A percentile compares a stretch with the other conserved stretches of the same genome.
phyloP scores from a whole-genome alignment of 331 rosid species.

The Pyracantha coccinea region DNA sequence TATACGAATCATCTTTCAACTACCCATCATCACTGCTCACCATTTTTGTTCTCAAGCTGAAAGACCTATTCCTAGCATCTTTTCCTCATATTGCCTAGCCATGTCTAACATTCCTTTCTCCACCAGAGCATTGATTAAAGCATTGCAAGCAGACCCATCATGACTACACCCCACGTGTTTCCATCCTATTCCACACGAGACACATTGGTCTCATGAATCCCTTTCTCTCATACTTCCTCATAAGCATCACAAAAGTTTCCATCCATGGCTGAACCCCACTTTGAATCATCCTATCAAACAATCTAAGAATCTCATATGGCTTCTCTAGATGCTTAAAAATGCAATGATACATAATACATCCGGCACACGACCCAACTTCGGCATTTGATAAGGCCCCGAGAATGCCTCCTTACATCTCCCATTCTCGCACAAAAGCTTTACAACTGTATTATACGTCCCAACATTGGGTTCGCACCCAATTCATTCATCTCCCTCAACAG shows the following conservation, averaged over 20 bases:
- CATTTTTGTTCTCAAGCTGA: constrained; percentile 56
- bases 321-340: constrained; percentile 52
- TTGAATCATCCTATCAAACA: constrained; percentile 67
- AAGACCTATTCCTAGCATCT: constrained; percentile 80
- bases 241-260: constrained; percentile 83
- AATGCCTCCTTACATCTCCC: constrained; percentile 64
- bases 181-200: constrained; percentile 69
- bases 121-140: constrained; percentile 69
- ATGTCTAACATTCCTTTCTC: constrained; percentile 66
- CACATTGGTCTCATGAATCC: constrained; percentile 83
- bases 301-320: constrained; percentile 51
- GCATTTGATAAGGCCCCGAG: constrained; percentile 45
- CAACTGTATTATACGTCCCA: constrained; percentile 59
- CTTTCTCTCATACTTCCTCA: constrained; percentile 85
- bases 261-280: constrained; percentile 58
- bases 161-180: constrained; percentile 78
- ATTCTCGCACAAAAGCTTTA: constrained; percentile 66
- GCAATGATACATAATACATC: constrained; percentile 58
- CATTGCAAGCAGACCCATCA: constrained; percentile 75
- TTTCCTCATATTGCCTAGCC: constrained; percentile 77
- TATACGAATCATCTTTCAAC: not conserved
- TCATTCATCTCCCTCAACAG: constrained; percentile 74
- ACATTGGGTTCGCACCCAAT: constrained; percentile 43
- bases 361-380: constrained; percentile 35
- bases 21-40: constrained; percentile 26